Percentiles rank a stretch among this genome's conserved stretches.
These are phyloP conservation scores for Calonectria pteridis DNA, from an alignment of 2,329 filamentous ascomycete genomes.

Conservation along the genomic window DNA sequence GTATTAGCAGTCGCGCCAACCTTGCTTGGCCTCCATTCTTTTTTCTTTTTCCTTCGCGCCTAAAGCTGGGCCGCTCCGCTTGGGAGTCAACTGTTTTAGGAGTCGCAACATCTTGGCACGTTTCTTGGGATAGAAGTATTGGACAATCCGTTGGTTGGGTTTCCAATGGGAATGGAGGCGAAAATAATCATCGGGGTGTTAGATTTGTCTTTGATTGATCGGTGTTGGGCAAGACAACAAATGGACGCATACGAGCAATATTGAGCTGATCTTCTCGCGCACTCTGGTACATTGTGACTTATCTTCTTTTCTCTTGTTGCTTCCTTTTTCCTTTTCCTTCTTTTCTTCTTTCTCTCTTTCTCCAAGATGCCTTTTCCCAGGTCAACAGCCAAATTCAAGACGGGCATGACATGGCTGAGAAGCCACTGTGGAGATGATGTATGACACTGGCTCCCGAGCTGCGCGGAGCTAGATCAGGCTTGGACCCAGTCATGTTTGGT, in stretches of 20 bases:
- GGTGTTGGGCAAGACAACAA: background rate
- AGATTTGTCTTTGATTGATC: background rate
- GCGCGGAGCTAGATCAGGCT: background rate
- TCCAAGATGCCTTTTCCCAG: background rate
- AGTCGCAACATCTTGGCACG: background rate
- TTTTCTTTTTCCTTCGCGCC: background rate
- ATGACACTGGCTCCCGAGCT: background rate
- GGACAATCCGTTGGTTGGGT: background rate
- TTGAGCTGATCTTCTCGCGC: background rate
- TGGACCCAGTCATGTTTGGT: background rate
- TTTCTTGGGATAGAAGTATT: background rate
- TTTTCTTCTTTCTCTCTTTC: background rate
- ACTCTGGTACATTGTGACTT: background rate
- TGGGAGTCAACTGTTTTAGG: background rate
- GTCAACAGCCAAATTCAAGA: background rate
- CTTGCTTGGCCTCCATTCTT: background rate
- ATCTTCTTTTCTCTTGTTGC: too few species aligned
- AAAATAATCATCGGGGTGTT: background rate
- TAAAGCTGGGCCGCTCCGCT: background rate
- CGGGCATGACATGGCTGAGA: background rate
- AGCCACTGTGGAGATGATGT: background rate
- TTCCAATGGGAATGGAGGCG: background rate
- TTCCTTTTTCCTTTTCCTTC: background rate
- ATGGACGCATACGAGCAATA: background rate
- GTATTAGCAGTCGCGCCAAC: background rate